Base-by-base conservation (phyloP, 2,329 filamentous ascomycete species). In the Cordyceps tenuipes region DNA sequence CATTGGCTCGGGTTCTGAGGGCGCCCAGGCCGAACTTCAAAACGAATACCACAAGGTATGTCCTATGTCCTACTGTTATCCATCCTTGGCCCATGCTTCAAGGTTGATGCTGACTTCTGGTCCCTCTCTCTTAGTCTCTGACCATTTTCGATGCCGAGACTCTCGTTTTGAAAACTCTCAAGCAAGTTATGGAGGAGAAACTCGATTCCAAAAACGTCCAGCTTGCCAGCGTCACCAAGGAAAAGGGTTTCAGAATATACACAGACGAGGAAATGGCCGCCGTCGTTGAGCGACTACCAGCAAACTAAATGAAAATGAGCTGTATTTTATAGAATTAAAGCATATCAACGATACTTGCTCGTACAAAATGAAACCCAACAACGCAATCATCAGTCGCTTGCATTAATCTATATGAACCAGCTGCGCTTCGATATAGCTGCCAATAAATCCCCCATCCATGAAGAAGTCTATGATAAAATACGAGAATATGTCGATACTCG, bases 181-280 rank as follows among this genome's bases (percentile, higher is more conserved):
- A 97, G 83, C 94, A 99, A 79, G 94, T 99, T 67, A 99, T 99
- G 94, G 94, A 99, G 79, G 94, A 99, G 85, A 99, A 99, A 81
- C 82, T 99, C 63, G 94, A 99, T 73, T 84, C 91, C 65, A 99
- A 99, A 85, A 99, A 99, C 72, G 94, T 99, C 66, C 94, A 99
- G 80, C 77, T 99, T 67, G 94, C 94, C 58, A 97, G 93, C 72
- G 94, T 99, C 61, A 99, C 94, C 64, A 96, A 92, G 82, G 93
- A 97, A 66, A 93, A 90, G 77, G 94, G 94, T 60, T 99, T 99
- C 83, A 88, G 91, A 79, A 97, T 99, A 85, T 99, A 99, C 81
- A 89, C 87, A 61, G 94, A 99, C 69, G 91, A 93, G 71, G 93
- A 97, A 80, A 99, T 99, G 94, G 90, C 90, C 62, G 82, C 85